Evolutionary conservation across 352 stramenopile species (phyloP).

Genomic region (Globisporangium emineosum): DNA sequence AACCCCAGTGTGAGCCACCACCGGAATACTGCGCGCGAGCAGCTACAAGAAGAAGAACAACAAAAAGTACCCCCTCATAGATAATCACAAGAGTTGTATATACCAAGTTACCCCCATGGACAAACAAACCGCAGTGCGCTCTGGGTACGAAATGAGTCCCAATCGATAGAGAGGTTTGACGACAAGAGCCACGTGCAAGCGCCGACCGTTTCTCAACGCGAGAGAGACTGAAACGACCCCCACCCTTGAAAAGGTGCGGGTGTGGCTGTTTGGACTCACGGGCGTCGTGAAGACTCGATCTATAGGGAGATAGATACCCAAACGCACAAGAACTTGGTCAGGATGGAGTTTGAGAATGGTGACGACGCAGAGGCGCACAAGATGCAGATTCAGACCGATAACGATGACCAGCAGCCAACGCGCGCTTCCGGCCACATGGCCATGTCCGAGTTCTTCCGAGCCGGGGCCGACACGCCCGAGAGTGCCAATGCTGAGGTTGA

Average conservation of each 20-base stretch:
- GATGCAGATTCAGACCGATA: constrained; percentile 15
- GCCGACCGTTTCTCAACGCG: neutral
- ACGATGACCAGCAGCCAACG: neutral
- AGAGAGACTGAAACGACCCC: neutral
- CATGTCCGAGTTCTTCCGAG: constrained; percentile 33
- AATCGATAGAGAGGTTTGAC: neutral
- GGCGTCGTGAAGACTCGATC: constrained; percentile 23
- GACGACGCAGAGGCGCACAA: constrained; percentile 4
- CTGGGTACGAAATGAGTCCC: neutral
- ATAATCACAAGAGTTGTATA: constrained; percentile 5
- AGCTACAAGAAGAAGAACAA: neutral
- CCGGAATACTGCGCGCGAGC: neutral
- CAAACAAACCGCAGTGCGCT: neutral
- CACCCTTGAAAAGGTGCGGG: neutral
- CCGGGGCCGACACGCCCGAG: constrained; percentile 15
- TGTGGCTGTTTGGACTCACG: neutral
- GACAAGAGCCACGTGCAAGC: neutral
- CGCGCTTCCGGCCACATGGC: too few species aligned
- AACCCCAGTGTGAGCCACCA: neutral
- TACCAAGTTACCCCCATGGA: neutral
- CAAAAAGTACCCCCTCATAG: constrained; percentile 1
- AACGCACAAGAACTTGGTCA: neutral
- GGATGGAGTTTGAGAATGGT: constrained; percentile 4
- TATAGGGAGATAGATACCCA: constrained; percentile 23
- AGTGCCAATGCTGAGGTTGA: neutral